Percentiles rank a stretch among this genome's conserved stretches.
Conservation (phyloP, 2,329 filamentous ascomycete species). For the Fusarium compactum region DNA sequence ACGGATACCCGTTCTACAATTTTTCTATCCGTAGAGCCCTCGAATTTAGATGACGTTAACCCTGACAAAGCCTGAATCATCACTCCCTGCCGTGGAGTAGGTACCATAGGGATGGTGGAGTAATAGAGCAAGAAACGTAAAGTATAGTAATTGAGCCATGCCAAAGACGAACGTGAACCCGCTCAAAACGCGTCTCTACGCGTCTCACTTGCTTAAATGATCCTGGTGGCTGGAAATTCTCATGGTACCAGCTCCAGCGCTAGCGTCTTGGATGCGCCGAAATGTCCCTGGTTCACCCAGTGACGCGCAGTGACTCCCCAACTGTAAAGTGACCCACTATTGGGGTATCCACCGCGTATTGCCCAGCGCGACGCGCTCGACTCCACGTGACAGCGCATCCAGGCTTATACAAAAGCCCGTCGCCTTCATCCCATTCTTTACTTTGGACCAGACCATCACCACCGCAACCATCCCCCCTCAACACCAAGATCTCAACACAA, state of each 20-base stretch:
- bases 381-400: conserved; percentile 55
- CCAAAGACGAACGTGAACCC: conserved; percentile 38
- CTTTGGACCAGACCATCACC: conserved; percentile 43
- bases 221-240: conserved; percentile 41
- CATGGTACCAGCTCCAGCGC: conserved; percentile 28
- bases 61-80: conserved; percentile 46
- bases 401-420: conserved; percentile 56
- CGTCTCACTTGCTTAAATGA: conserved; percentile 39
- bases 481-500: conserved; percentile 37
- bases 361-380: conserved; percentile 53
- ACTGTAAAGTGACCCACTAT: conserved; percentile 42
- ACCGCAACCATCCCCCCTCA: conserved; percentile 47
- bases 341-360: conserved; percentile 40
- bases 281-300: conserved; percentile 40
- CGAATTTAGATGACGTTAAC: conserved; percentile 29
- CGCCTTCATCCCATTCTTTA: conserved; percentile 43
- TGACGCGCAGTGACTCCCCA: conserved; percentile 39
- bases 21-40: not conserved
- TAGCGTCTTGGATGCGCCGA: conserved; percentile 38
- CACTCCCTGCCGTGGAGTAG: conserved; percentile 31
- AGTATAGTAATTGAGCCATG: conserved; percentile 22
- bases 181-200: conserved; percentile 43
- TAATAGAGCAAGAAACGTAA: conserved; percentile 13
- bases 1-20: not conserved
- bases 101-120: conserved; percentile 23